These are phyloP conservation scores for Paxillus ammoniavirescens DNA, from an alignment of 768 basidiomycete species.

Conservation along the genomic window DNA sequence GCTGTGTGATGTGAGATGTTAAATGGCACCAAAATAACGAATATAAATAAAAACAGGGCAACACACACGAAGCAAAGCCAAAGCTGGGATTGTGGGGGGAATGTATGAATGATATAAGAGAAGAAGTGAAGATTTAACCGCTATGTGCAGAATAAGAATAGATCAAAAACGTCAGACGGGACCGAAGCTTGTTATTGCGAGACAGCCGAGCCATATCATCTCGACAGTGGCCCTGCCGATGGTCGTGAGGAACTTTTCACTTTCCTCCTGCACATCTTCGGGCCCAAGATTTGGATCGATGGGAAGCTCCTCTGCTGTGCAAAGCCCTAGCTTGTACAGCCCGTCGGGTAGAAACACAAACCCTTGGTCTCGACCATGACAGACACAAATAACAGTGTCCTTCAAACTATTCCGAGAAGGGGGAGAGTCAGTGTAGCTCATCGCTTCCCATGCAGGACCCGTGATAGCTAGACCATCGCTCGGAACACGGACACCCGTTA, in stretches of 20 bases:
- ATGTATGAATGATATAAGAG: not conserved
- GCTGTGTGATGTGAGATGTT: slow-evolving; percentile 6
- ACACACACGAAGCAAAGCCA: not conserved
- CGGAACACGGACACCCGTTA: slow-evolving; percentile 72
- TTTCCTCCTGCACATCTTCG: slow-evolving; percentile 44
- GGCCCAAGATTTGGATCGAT: slow-evolving; percentile 21
- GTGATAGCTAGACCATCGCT: slow-evolving; percentile 67
- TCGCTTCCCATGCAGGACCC: slow-evolving; percentile 54
- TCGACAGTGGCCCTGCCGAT: slow-evolving; percentile 51
- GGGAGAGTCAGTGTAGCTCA: slow-evolving; percentile 31
- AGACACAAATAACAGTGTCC: slow-evolving; percentile 56
- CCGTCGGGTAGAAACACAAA: slow-evolving; percentile 83
- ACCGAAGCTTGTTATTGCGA: slow-evolving; percentile 47
- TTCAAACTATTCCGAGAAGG: slow-evolving; percentile 32
- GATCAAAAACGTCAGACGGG: slow-evolving; percentile 10
- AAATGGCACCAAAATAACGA: not conserved
- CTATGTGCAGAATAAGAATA: not conserved
- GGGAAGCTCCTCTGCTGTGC: slow-evolving; percentile 30
- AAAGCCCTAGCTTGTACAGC: slow-evolving; percentile 71
- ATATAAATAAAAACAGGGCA: slow-evolving; percentile 2
- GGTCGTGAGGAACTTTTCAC: slow-evolving; percentile 41
- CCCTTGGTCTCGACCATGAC: slow-evolving; percentile 59
- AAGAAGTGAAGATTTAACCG: slow-evolving; percentile 9
- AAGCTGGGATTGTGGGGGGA: not conserved
- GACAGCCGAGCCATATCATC: slow-evolving; percentile 55